These are phyloP conservation scores for Ricinus communis DNA, from an alignment of 345 rosid species.

Conservation along the genomic window DNA sequence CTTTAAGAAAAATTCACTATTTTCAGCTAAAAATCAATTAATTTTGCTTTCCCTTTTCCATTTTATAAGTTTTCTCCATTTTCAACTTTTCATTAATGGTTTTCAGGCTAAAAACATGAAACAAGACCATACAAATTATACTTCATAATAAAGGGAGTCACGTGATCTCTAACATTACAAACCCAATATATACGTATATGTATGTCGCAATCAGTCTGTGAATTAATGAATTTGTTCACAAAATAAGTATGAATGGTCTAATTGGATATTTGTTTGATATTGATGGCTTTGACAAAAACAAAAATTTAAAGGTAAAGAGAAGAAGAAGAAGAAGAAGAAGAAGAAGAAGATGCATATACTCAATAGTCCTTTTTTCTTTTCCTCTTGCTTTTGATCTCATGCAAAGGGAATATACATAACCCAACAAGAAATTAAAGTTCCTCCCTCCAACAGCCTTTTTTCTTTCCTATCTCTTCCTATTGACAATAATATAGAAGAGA, in stretches of 20 bases:
- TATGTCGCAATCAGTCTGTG: not conserved
- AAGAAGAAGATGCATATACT: not conserved
- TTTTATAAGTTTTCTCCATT: not conserved
- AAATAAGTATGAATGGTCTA: not conserved
- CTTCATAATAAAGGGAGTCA: not conserved
- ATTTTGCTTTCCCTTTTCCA: no score
- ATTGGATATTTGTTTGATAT: not conserved
- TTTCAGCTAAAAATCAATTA: no score
- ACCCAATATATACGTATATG: not conserved
- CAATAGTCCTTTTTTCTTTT: not conserved
- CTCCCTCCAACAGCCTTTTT: no score
- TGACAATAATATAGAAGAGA: not conserved
- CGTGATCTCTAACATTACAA: slow-evolving; percentile 9
- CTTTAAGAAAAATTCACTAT: no score
- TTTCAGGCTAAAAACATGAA: not conserved
- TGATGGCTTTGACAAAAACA: not conserved
- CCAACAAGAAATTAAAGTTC: not conserved
- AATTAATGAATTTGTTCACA: not conserved
- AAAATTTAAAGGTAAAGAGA: not conserved
- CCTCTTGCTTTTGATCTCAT: not conserved
- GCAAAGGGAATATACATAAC: slow-evolving; percentile 7
- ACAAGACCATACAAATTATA: not conserved
- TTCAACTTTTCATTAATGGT: not conserved
- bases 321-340: no score
- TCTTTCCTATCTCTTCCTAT: not conserved